A percentile compares a stretch with the other conserved stretches of the same genome.
Evolutionary conservation across 106 monocot species (phyloP).

Genomic region (Dioscorea dumetorum): DNA sequence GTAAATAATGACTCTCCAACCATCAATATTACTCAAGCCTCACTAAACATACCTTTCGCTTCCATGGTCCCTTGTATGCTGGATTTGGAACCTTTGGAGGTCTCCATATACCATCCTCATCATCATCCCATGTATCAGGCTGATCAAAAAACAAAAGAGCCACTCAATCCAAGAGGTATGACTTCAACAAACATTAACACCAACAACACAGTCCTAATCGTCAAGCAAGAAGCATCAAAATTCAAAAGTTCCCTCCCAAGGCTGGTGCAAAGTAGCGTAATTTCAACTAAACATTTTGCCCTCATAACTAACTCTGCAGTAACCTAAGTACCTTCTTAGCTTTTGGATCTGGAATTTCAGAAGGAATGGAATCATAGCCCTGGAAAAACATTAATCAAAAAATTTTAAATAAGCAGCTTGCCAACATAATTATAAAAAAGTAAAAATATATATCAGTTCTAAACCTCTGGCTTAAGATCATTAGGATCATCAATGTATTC

Average conservation of each 20-base stretch:
- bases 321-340: neutral
- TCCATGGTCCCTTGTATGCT: conserved; percentile 93
- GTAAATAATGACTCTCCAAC: neutral
- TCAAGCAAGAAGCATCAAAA: neutral
- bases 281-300: neutral
- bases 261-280: neutral
- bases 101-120: conserved; percentile 93
- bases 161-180: neutral
- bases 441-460: neutral
- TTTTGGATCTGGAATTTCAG: conserved; percentile 64
- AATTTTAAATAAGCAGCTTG: neutral
- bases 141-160: conserved; percentile 15
- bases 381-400: conserved; percentile 21
- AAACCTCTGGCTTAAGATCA: conserved; percentile 83
- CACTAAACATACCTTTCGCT: conserved; percentile 56
- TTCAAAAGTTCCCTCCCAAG: neutral
- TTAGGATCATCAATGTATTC: conserved; percentile 91
- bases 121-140: conserved; percentile 97
- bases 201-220: too few relatives aligned
- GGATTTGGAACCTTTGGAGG: conserved; percentile 87
- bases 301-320: too few relatives aligned
- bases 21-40: neutral
- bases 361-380: conserved; percentile 93
- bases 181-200: too few relatives aligned
- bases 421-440: neutral